Base-by-base conservation (phyloP, 108 stramenopile species). In the Seminavis robusta region DNA sequence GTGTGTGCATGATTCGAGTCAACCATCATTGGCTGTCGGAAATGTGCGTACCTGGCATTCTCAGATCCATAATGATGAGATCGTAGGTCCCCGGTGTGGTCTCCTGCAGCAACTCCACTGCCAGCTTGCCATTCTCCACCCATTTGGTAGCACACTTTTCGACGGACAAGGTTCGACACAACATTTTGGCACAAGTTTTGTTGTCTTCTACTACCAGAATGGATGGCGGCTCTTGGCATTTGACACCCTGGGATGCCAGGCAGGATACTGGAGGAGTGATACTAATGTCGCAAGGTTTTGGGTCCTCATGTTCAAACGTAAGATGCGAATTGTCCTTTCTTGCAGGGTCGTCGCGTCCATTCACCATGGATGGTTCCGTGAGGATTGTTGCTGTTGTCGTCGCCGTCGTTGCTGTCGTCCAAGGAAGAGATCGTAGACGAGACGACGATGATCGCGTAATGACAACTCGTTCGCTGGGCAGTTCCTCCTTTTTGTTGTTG, bases 191-290 rank as follows among this genome's bases (percentile, higher is more conserved):
- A 49, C 79, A 77, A 25, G 73, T 67, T 7, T 69, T 67, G 27
- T 56, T 76, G 61, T 80, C 79, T 32, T 80, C 79, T 10, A 78
- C 79, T 27, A 80, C 28, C 19, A 80, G 66, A 8, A 69, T 67
- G 11, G 75, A 74, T n/a, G 61, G 54, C 33, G 57, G 56, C 34
- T 51, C 27, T 16, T 24, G 28, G 11, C 67, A 61, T 21, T 63
- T 62, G 41, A 74, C 56, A 13, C 72, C 72, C 34, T 65, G 8
- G 19, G 44, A 13, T 8, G 44, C 44, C 44, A 45, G 8, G 16
- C 19, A 15, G 16, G 44, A 47, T 40, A 28, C 65, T 71, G 2
- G 36, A 37, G 13, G 10, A 13, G 8, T 13, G 36, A 13, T 8
- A 37, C 8, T 8, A 37, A 37, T 37, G 8, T 37, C 36, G 13